Base-by-base conservation (phyloP, 768 basidiomycete genomes). In the Nidularia pulvinata region DNA sequence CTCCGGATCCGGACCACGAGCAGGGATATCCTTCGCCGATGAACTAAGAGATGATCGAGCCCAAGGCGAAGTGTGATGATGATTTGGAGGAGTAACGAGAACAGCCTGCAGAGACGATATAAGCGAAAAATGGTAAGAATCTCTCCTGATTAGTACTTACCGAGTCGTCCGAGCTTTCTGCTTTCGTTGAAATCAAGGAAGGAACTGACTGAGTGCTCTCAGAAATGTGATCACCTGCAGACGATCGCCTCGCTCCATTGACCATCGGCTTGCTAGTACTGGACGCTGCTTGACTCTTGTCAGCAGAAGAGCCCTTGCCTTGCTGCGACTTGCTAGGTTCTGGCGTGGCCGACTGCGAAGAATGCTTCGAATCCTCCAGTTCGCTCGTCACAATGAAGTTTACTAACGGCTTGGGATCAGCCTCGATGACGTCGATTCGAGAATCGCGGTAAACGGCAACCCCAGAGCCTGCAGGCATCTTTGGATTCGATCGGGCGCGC, bases 351-450 rank as follows among this genome's bases (percentile, higher is more conserved):
- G 49, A 19, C 55, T 58, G 54, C 59, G 67, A 39, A 61, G 60
- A 36, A 46, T 54, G 51, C 61, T 60, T 46, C 49, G 65, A 55
- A 48, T 75, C 77, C 44, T 91, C 90, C 50, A 93, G 63, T 67
- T 93, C 92, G 61, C 91, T 93, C 52, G 74, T 81, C 45, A 93
- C 88, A 46, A 85, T 89, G 71, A 94, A 94, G 57, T 81, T 85
- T 53, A 92, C 88, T 7, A 75, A 57, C 13, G 75, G 64, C 51
- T 76, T 79, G 4, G 76, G 59, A 59, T 83, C 80, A 36, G 71
- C 70, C 53, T 73, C 75, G 33, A 79, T 74, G 13, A 69, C 66
- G 52, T 84, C 81, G 36, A 83, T 76, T 33, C 78, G 76, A 6
- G 82, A 82, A 63, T 84, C 81, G 37, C 88, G 85, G 66, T 86